Conservation (phyloP, 2,329 filamentous ascomycete genomes). For the Golovinomyces cichoracearum region DNA sequence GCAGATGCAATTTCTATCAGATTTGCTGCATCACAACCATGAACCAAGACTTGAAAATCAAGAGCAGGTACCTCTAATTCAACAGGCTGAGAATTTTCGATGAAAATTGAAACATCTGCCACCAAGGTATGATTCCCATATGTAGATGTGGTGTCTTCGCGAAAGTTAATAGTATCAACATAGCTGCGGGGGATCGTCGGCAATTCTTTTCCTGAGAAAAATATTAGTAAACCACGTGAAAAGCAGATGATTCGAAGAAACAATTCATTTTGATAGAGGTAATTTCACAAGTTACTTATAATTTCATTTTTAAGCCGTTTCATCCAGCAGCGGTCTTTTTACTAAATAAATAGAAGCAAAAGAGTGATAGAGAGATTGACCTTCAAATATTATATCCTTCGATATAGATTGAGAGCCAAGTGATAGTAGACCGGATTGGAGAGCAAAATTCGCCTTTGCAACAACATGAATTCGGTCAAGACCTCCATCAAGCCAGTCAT, state of each 20-base stretch:
- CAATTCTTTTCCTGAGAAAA: slow-evolving; percentile 33
- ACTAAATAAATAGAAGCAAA: slow-evolving; percentile 34
- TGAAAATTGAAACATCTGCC: slow-evolving; percentile 48
- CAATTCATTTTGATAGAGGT: too few species aligned
- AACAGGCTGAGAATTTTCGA: slow-evolving; percentile 40
- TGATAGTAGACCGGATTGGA: slow-evolving; percentile 56
- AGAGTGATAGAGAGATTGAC: slow-evolving; percentile 45
- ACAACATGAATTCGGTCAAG: slow-evolving; percentile 44
- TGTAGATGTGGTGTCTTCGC: slow-evolving; percentile 35
- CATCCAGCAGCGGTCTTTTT: not conserved
- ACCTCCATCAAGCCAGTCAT: slow-evolving; percentile 66
- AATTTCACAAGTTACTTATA: too few species aligned
- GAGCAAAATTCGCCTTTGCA: slow-evolving; percentile 43
- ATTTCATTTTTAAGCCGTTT: too few species aligned
- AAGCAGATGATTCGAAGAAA: too few species aligned
- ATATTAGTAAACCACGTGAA: too few species aligned
- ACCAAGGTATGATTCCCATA: slow-evolving; percentile 34
- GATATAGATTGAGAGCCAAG: slow-evolving; percentile 53
- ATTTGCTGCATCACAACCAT: slow-evolving; percentile 48
- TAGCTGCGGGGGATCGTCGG: slow-evolving; percentile 60
- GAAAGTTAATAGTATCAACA: slow-evolving; percentile 54
- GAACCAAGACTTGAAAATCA: slow-evolving; percentile 61
- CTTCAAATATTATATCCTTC: slow-evolving; percentile 56
- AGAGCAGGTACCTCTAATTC: slow-evolving; percentile 52
- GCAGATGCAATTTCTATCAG: slow-evolving; percentile 59